Conservation (phyloP, 371 early-diverging fungal genomes). For the Zopfochytrium polystomum region DNA sequence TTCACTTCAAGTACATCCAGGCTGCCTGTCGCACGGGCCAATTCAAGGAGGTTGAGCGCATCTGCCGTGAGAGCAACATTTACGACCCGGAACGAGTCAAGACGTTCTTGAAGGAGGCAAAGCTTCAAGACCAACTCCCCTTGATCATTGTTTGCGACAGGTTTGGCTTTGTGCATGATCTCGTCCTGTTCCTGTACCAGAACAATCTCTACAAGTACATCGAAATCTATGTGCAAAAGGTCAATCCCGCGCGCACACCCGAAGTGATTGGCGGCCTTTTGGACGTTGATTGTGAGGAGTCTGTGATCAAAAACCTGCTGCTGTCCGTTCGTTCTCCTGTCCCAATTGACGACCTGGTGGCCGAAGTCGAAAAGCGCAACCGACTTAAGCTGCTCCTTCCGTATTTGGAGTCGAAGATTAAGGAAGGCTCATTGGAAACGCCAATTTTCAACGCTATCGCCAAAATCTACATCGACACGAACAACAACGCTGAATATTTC, state of each 20-base stretch:
- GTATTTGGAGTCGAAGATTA: slow-evolving; percentile 50
- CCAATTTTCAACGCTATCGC: slow-evolving; percentile 94
- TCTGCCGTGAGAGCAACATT: slow-evolving; percentile 91
- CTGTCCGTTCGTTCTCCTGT: slow-evolving; percentile 72
- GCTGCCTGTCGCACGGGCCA: slow-evolving; percentile 92
- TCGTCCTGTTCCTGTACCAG: slow-evolving; percentile 92
- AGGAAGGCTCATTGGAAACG: slow-evolving; percentile 81
- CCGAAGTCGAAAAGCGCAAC: slow-evolving; percentile 92
- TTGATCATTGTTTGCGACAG: slow-evolving; percentile 97
- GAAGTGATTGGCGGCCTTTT: slow-evolving; percentile 94
- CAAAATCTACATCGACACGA: slow-evolving; percentile 98
- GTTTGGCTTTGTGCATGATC: slow-evolving; percentile 93
- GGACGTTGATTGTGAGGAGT: slow-evolving; percentile 97
- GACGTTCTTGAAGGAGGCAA: slow-evolving; percentile 96
- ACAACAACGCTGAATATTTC: slow-evolving; percentile 96
- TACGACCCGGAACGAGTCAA: slow-evolving; percentile 97
- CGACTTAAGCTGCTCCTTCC: slow-evolving; percentile 81
- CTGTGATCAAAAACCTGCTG: slow-evolving; percentile 82
- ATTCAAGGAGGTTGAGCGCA: slow-evolving; percentile 94
- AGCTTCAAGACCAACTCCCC: slow-evolving; percentile 91
- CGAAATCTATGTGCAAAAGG: slow-evolving; percentile 96
- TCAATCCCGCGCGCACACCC: slow-evolving; percentile 91
- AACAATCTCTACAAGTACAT: slow-evolving; percentile 90
- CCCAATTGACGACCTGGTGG: slow-evolving; percentile 84
- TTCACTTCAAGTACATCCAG: slow-evolving; percentile 97